Percentiles rank a stretch among this genome's conserved stretches.
Evolutionary conservation across 2,329 filamentous ascomycete species (phyloP).

Genomic region (Aspergillus aculeatus): DNA sequence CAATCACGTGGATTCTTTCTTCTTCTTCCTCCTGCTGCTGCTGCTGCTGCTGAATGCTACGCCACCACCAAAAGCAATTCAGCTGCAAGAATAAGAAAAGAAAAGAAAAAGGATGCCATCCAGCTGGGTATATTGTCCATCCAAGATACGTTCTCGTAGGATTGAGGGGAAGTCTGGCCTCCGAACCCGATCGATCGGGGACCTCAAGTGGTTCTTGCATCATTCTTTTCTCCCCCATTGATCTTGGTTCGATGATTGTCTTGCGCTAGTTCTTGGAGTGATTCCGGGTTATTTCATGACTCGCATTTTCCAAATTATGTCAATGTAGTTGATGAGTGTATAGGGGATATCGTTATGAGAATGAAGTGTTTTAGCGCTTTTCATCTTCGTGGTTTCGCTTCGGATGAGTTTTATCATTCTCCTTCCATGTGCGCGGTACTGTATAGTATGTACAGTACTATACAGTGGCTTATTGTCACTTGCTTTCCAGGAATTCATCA

Average conservation of each 20-base stretch:
- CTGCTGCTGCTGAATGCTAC: background rate
- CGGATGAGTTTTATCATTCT: too few relatives aligned
- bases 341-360: background rate
- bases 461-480: too few relatives aligned
- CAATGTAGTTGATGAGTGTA: background rate
- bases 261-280: background rate
- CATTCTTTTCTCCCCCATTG: background rate
- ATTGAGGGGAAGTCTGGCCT: background rate
- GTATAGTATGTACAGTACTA: too few relatives aligned
- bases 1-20: background rate
- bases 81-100: too few relatives aligned
- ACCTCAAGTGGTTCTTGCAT: background rate
- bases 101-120: background rate
- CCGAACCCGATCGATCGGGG: background rate
- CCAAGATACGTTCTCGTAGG: background rate
- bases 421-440: too few relatives aligned
- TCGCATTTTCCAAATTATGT: slow-evolving; percentile 2
- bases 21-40: background rate
- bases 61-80: background rate
- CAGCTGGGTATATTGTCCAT: background rate
- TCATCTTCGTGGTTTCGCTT: too few relatives aligned
- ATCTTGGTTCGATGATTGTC: background rate
- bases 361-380: background rate
- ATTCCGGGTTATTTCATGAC: background rate
- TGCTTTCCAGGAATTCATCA: too few relatives aligned